phyloP scores from a whole-genome alignment of 768 basidiomycete species.

The Rhodotorula toruloides region DNA sequence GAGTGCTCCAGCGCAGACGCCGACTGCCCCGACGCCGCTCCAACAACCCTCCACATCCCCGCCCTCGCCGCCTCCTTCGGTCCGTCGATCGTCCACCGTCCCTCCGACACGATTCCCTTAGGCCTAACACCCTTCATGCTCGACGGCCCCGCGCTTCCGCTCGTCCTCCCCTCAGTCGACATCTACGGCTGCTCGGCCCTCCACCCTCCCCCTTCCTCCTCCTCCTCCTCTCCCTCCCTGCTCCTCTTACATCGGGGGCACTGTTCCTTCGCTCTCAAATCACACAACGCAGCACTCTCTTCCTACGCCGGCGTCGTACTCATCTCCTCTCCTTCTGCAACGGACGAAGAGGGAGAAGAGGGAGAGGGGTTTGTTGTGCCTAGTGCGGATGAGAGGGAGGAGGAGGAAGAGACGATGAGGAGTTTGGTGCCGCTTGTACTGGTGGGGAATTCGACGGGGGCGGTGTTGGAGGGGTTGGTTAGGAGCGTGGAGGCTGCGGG shows the following conservation, averaged over 20 bases:
- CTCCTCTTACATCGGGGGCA: slow-evolving; percentile 65
- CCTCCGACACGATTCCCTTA: neutral
- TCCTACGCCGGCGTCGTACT: slow-evolving; percentile 76
- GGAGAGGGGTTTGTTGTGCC: slow-evolving; percentile 31
- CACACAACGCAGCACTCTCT: slow-evolving; percentile 61
- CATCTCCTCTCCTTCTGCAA: slow-evolving; percentile 61
- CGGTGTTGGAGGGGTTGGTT: slow-evolving; percentile 16
- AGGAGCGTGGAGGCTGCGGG: neutral
- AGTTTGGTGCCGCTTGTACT: slow-evolving; percentile 37
- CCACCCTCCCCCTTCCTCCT: neutral
- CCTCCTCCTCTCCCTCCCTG: slow-evolving; percentile 42
- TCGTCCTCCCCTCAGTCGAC: neutral
- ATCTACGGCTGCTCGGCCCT: slow-evolving; percentile 25
- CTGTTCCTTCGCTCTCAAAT: slow-evolving; percentile 84
- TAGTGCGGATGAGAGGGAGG: slow-evolving; percentile 27
- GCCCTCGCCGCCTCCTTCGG: slow-evolving; percentile 33
- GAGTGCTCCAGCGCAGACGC: neutral
- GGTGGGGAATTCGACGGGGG: slow-evolving; percentile 25
- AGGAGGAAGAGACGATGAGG: slow-evolving; percentile 18
- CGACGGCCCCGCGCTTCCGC: slow-evolving; percentile 14
- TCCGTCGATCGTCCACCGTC: slow-evolving; percentile 2
- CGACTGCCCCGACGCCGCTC: neutral
- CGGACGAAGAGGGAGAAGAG: slow-evolving; percentile 48
- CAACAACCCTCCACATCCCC: neutral
- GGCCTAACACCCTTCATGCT: slow-evolving; percentile 4